Base-by-base conservation (phyloP, 768 basidiomycete species). In the Podaxis sp. region DNA sequence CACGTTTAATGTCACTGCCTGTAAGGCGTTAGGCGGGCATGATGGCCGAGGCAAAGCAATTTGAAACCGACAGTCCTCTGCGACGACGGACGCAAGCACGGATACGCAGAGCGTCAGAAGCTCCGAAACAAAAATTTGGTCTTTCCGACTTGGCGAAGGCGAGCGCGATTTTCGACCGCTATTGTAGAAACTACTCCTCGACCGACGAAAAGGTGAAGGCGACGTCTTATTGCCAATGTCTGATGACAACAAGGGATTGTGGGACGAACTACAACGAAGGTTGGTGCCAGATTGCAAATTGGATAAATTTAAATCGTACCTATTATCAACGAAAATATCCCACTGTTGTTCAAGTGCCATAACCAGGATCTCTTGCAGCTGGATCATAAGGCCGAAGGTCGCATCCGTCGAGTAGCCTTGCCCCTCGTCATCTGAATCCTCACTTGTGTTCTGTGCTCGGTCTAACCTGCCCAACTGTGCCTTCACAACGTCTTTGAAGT, bases 11-110 rank as follows among this genome's bases (percentile, higher is more conserved):
- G 82, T 82, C 30, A 89, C 72, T 0, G 85, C 81, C 67, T 94
- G 93, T n/a, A 95, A 74, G 3, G 90, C 80, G 69, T 91, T 85
- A 2, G 91, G 89, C 13, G 93, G 93, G 30, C 84, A 80, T 0
- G 78, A 78, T 2, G 87, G 90, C 3, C 88, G 81, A 15, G 88
- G 86, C 8, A 75, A 78, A 11, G 80, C 73, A 2, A 84, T 80
- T 64, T 82, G 82, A 73, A 84, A 90, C 2, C 90, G 85, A 69
- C 90, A 90, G 68, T 94, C 93, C 62, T 89, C 87, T 4, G 77
- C 73, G 17, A 93, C 77, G 22, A 94, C 75, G 1, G 86, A 90
- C n/a, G 79, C 79, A 37, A 89, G 79, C 38, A 86, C 73, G 28
- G 79, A 81, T 12, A 89, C 81, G 70, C 87, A 90, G 59, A 83